Conservation (phyloP, 176 grass and related monocot genomes). For the Juncus effusus region DNA sequence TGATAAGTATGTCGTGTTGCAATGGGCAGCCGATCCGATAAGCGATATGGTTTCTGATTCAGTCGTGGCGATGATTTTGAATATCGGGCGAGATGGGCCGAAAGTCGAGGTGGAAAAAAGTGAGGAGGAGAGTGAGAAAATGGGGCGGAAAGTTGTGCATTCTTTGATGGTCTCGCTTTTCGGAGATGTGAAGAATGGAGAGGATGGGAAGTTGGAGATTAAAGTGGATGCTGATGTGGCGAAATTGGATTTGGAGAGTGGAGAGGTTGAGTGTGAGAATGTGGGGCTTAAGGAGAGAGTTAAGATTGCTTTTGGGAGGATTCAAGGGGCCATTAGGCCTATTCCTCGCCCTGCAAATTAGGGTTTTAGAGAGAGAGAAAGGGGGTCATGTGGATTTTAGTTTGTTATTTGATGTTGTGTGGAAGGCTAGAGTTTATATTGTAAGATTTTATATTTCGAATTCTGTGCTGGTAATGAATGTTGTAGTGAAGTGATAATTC, state of each 20-base stretch:
- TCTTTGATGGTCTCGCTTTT: conserved; percentile 76
- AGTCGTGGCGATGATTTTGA: conserved; percentile 79
- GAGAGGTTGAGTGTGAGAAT: conserved; percentile 71
- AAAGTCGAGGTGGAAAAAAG: conserved; percentile 70
- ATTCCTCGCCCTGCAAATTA: conserved; percentile 46
- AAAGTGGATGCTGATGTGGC: conserved; percentile 61
- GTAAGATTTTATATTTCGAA: too few relatives aligned
- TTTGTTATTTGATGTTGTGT: too few relatives aligned
- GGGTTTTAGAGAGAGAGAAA: too few relatives aligned
- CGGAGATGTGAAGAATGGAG: conserved; percentile 66
- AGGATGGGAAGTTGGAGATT: conserved; percentile 71
- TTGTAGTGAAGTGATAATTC: too few relatives aligned
- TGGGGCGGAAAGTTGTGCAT: conserved; percentile 62
- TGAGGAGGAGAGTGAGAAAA: conserved; percentile 58
- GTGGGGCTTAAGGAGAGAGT: conserved; percentile 58
- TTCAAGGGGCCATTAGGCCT: conserved; percentile 66
- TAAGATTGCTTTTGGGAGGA: conserved; percentile 55
- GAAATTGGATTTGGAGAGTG: conserved; percentile 54
- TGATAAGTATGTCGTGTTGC: conserved; percentile 73
- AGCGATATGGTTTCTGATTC: conserved; percentile 99
- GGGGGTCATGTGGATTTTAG: too few relatives aligned
- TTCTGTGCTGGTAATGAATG: too few relatives aligned
- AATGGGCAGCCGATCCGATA: conserved; percentile 79
- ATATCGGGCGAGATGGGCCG: conserved; percentile 66
- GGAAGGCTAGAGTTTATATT: too few relatives aligned